phyloP scores from a whole-genome alignment of 2,329 filamentous ascomycete genomes.

The Sporothrix humicola region DNA sequence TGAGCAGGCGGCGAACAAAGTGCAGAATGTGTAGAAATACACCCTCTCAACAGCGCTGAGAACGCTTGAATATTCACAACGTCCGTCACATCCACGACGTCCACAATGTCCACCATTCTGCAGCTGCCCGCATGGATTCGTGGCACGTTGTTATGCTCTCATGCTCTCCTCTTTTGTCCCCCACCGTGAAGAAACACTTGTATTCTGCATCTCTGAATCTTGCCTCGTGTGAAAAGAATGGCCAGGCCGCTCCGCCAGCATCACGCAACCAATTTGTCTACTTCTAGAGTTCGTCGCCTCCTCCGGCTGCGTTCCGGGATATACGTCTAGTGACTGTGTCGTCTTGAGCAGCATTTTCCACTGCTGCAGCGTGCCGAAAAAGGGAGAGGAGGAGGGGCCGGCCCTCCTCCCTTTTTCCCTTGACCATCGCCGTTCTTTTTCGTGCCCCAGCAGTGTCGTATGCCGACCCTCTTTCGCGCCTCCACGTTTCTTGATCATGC shows the following conservation, averaged over 20 bases:
- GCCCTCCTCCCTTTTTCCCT: conserved; percentile 5
- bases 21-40: neutral
- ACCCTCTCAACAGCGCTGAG: neutral
- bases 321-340: neutral
- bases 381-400: neutral
- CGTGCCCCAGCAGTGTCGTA: neutral
- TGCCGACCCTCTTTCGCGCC: neutral
- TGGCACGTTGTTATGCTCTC: conserved; percentile 14
- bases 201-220: neutral
- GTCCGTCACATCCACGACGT: neutral
- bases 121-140: conserved; percentile 13
- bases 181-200: neutral
- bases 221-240: neutral
- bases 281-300: neutral
- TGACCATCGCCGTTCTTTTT: neutral
- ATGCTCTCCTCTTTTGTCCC: neutral
- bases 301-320: neutral
- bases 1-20: neutral
- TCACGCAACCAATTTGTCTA: neutral
- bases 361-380: conserved; percentile 13
- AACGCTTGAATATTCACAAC: neutral
- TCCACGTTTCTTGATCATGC: neutral
- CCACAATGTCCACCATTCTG: neutral
- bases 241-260: neutral
- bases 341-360: neutral